Conservation (phyloP, 2,329 filamentous ascomycete species). For the Penicillium polonicum region DNA sequence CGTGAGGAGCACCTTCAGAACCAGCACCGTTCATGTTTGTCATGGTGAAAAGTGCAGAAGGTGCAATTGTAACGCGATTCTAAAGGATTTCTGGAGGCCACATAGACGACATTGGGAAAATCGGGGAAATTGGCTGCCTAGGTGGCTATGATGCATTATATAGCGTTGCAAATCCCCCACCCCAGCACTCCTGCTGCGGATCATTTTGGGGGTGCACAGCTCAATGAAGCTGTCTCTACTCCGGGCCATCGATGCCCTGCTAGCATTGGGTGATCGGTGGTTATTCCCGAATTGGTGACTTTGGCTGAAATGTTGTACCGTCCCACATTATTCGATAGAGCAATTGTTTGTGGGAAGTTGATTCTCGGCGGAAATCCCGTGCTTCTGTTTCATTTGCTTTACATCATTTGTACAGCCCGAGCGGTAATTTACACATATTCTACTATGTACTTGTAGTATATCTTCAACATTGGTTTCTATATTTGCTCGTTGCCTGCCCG, state of each 20-base stretch:
- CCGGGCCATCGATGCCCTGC: background rate
- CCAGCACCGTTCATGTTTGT: constrained; percentile 13
- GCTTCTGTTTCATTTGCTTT: background rate
- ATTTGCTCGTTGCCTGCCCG: background rate
- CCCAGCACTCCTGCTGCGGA: background rate
- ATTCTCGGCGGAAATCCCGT: constrained; percentile 6
- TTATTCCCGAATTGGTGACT: constrained; percentile 4
- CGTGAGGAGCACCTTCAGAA: constrained; percentile 5
- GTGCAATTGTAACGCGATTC: background rate
- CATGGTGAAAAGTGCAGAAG: background rate
- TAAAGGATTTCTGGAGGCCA: background rate
- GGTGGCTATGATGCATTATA: background rate
- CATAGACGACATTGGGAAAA: background rate
- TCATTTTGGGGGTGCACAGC: constrained; percentile 1
- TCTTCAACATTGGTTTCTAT: background rate
- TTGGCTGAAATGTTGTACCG: constrained; percentile 2
- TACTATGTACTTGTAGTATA: background rate
- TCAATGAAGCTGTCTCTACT: constrained; percentile 1
- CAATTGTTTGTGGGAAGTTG: background rate
- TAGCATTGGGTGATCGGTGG: constrained; percentile 11
- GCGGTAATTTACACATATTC: constrained; percentile 1
- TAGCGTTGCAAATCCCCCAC: constrained; percentile 1
- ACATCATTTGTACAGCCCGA: constrained; percentile 4
- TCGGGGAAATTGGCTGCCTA: background rate
- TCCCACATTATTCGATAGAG: constrained; percentile 1